Base-by-base conservation (phyloP, 208 protist genomes). In the Crithidia thermophila region DNA sequence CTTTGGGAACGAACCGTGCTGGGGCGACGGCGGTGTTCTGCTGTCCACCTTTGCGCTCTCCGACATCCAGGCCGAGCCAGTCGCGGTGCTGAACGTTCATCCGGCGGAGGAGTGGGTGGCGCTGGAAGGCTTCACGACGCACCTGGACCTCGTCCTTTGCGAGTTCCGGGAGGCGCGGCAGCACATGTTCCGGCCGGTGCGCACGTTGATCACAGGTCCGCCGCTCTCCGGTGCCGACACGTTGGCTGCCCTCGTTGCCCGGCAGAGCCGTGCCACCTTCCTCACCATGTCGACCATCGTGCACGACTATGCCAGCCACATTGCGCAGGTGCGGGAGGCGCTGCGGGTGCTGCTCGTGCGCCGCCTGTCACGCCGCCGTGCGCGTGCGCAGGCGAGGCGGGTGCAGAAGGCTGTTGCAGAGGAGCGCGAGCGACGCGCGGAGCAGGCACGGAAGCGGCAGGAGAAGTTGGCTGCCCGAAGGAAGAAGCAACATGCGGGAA, bases 161-260 rank as follows among this genome's bases (percentile, higher is more conserved):
- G 81, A 98, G 76, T 98, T 91, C 66, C 81, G 83, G 28, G 67
- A 65, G 45, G 71, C 46, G 37, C 81, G 88, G 23, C 36, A 5
- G 18, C 62, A 71, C 34, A 0, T 21, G 0, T 68, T 96, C 14
- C 40, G 67, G 20, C 92, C 96, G 10, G 53, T 95, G 28, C 81
- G 87, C 21, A 20, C 93, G 39, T 36, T 95, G 40, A 55, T 98
- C 7, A 69, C 87, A 14, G 96, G 96, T 6, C 96, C 96, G 14
- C 96, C 96, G 36, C 76, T 90, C 14, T 80, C 70, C 20, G 87
- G 87, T 21, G 87, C 76, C 49, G 84, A 83, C 21, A 56, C 65
- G 1, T 66, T 94, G 10, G 79, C 91, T 1, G 33, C 36, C 3
- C 31, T 34, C 9, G 50, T 98, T 1, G 82, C 82, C 2, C 37